These are phyloP conservation scores for Hemileia vastatrix DNA, from an alignment of 1,284 basidiomycete species.

Conservation along the genomic window DNA sequence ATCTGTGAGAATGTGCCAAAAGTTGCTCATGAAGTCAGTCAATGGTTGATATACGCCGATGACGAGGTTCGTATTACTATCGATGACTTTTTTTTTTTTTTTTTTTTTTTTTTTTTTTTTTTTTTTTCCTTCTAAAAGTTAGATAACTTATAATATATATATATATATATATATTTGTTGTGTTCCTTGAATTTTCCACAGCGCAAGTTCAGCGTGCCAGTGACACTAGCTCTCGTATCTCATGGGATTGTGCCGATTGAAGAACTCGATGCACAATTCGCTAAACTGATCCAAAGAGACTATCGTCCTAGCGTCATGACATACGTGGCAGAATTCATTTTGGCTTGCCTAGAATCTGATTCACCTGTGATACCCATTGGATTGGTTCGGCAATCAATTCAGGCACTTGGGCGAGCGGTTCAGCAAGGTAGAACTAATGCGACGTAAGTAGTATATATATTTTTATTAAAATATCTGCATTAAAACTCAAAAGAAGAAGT, in stretches of 20 bases:
- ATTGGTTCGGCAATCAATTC: slow-evolving; percentile 41
- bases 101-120: too few relatives aligned
- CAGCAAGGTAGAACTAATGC: slow-evolving; percentile 68
- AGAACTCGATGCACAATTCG: slow-evolving; percentile 82
- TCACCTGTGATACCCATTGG: slow-evolving; percentile 59
- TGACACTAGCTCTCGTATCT: slow-evolving; percentile 77
- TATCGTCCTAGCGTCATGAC: slow-evolving; percentile 67
- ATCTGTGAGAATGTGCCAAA: slow-evolving; percentile 82
- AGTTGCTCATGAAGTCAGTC: slow-evolving; percentile 90
- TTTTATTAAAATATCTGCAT: not conserved
- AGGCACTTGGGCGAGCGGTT: slow-evolving; percentile 36
- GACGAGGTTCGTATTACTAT: slow-evolving; percentile 55
- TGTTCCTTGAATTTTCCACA: too few relatives aligned
- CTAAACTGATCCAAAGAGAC: slow-evolving; percentile 68
- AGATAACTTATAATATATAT: too few relatives aligned
- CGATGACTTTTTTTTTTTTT: not conserved
- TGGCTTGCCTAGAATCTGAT: slow-evolving; percentile 66
- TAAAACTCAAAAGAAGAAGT: not conserved
- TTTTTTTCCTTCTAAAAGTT: too few relatives aligned
- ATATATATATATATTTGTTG: too few relatives aligned
- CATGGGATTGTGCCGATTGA: slow-evolving; percentile 68
- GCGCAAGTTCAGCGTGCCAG: slow-evolving; percentile 90
- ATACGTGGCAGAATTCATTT: slow-evolving; percentile 72
- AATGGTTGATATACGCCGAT: slow-evolving; percentile 92
- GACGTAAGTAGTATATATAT: slow-evolving; percentile 55